Evolutionary conservation across 257 asterid genomes (phyloP).

Genomic region (Jaltomata sinuosa): DNA sequence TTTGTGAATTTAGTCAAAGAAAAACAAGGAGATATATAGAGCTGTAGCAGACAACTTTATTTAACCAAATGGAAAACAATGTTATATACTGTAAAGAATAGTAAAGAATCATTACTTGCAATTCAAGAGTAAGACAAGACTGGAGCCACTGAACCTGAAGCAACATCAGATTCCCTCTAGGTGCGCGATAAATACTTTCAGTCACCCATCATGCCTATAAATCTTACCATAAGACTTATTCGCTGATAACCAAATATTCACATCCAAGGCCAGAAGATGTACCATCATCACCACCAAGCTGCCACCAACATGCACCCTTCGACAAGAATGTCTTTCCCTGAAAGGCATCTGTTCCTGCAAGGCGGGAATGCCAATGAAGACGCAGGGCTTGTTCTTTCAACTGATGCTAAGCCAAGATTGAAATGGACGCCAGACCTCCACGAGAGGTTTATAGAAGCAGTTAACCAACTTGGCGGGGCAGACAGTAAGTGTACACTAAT

Average conservation of each 20-base stretch:
- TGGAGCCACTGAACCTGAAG: slow-evolving; percentile 12
- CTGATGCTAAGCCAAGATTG: slow-evolving; percentile 95
- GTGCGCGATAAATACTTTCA: slow-evolving; percentile 10
- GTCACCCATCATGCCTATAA: background rate
- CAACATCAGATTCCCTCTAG: slow-evolving; percentile 34
- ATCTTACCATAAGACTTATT: slow-evolving; percentile 12
- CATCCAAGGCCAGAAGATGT: slow-evolving; percentile 37
- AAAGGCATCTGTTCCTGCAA: slow-evolving; percentile 68
- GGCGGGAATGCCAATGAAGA: slow-evolving; percentile 55
- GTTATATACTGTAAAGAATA: slow-evolving; percentile 11
- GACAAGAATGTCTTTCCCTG: slow-evolving; percentile 55
- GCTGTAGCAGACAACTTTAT: slow-evolving; percentile 17
- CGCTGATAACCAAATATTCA: slow-evolving; percentile 10
- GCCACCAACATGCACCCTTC: slow-evolving; percentile 47
- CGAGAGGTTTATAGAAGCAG: slow-evolving; percentile 85
- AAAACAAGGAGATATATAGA: slow-evolving; percentile 18
- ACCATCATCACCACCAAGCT: slow-evolving; percentile 61
- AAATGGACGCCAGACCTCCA: slow-evolving; percentile 97
- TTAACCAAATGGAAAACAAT: slow-evolving; percentile 13
- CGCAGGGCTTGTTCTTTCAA: slow-evolving; percentile 86
- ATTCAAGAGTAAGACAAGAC: slow-evolving; percentile 25
- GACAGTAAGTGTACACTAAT: slow-evolving; percentile 59
- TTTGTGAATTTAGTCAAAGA: slow-evolving; percentile 20
- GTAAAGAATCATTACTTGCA: slow-evolving; percentile 15
- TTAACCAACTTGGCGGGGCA: slow-evolving; percentile 95